These are phyloP conservation scores for Cupressus sempervirens DNA, from an alignment of 75 land plant species.

Conservation along the genomic window DNA sequence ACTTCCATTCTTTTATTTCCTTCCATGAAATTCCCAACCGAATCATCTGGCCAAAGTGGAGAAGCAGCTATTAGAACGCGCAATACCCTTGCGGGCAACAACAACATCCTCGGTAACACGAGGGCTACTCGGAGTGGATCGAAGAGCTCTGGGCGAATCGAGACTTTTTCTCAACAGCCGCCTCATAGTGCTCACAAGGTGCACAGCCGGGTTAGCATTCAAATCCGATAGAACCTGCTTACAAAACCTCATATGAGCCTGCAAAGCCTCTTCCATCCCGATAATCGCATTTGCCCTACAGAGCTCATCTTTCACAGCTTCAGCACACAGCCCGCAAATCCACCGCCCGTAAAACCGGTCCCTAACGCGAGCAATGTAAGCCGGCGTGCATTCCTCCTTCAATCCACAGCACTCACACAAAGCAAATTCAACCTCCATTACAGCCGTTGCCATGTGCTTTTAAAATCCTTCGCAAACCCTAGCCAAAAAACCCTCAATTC, in stretches of 20 bases:
- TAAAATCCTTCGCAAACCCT: not conserved
- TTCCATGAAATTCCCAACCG: not conserved
- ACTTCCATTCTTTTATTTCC: not conserved
- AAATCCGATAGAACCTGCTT: conserved; percentile 33
- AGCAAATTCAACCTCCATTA: conserved; percentile 35
- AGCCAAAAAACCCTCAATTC: not conserved
- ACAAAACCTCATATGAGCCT: conserved; percentile 67
- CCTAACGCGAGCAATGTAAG: conserved; percentile 40
- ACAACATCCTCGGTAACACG: not conserved
- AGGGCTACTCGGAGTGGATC: not conserved
- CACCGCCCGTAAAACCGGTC: conserved; percentile 52
- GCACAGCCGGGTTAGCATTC: conserved; percentile 46
- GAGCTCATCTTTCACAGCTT: conserved; percentile 62
- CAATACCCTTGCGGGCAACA: not conserved
- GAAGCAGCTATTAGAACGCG: conserved; percentile 3
- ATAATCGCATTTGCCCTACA: conserved; percentile 19
- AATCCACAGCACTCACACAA: conserved; percentile 72
- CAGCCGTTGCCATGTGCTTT: not conserved
- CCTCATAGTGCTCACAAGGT: conserved; percentile 55
- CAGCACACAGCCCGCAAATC: conserved; percentile 71
- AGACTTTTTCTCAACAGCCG: conserved; percentile 25
- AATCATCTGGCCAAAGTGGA: not conserved
- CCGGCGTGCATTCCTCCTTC: conserved; percentile 61
- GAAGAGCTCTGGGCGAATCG: conserved; percentile 1
- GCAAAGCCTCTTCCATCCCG: conserved; percentile 56